phyloP scores from a whole-genome alignment of 139 green algal species.

The Gonium pectorale region DNA sequence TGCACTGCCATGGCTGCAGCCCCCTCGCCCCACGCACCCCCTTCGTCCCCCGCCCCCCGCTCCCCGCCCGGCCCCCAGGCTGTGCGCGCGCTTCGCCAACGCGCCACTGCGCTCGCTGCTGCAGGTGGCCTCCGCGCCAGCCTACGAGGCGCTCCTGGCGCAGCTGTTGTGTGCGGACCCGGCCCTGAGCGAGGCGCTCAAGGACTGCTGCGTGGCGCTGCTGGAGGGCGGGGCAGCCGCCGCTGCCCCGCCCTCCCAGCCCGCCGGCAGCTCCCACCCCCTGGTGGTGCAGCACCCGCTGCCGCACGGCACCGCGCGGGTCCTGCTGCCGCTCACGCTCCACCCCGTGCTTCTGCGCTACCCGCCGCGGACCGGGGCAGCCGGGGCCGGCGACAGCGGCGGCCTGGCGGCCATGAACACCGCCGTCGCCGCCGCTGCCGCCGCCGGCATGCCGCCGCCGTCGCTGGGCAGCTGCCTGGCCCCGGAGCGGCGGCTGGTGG shows the following conservation, averaged over 20 bases:
- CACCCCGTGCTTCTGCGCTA: background rate
- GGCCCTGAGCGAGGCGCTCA: background rate
- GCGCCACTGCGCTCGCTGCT: background rate
- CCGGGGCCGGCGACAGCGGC: background rate
- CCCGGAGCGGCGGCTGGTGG: background rate
- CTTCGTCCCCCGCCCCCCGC: background rate
- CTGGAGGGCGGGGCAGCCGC: background rate
- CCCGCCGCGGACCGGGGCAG: background rate
- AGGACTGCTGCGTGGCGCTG: background rate
- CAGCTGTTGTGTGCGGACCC: background rate
- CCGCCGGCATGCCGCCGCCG: background rate
- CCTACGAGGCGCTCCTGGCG: constrained; percentile 2
- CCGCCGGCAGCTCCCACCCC: background rate
- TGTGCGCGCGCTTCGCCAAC: background rate
- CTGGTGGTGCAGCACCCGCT: constrained; percentile 5
- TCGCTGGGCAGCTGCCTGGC: background rate
- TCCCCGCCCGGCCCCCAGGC: background rate
- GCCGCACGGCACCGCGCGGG: too few species aligned
- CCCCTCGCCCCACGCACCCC: background rate
- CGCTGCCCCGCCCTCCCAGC: background rate
- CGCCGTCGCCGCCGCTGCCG: too few species aligned
- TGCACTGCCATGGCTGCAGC: background rate
- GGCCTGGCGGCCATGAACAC: background rate
- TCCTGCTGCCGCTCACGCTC: background rate
- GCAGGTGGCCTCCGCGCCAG: too few species aligned